Evolutionary conservation across 1,139 yeast species (phyloP).

Genomic region (Meyerozyma guilliermondii): DNA sequence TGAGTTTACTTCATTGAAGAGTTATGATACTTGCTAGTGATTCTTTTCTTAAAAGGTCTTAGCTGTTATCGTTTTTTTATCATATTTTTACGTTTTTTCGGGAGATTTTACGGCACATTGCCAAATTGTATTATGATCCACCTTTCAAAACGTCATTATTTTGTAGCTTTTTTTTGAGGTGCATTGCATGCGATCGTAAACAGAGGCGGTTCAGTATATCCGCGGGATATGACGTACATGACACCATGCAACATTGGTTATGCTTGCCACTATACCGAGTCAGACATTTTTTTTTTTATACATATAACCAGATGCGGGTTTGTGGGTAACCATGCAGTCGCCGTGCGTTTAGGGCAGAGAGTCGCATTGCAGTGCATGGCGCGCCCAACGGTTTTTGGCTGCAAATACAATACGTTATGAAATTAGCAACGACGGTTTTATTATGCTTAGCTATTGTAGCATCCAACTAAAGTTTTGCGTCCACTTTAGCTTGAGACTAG

Average conservation of each 20-base stretch:
- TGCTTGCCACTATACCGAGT: neutral
- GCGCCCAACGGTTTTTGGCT: slow-evolving; percentile 1
- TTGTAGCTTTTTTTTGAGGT: too few relatives aligned
- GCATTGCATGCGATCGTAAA: too few relatives aligned
- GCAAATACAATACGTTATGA: neutral
- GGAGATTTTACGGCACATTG: too few relatives aligned
- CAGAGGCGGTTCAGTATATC: too few relatives aligned
- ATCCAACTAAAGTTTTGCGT: slow-evolving; percentile 12
- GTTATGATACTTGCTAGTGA: too few relatives aligned
- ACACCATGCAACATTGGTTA: neutral
- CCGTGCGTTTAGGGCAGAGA: neutral
- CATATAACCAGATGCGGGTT: too few relatives aligned
- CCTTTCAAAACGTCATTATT: too few relatives aligned
- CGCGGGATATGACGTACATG: neutral
- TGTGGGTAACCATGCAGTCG: neutral
- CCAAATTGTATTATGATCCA: too few relatives aligned
- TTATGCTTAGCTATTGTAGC: slow-evolving; percentile 1
- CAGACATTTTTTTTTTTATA: neutral
- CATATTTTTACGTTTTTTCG: too few relatives aligned
- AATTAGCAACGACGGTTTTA: neutral
- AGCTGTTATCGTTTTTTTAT: too few relatives aligned
- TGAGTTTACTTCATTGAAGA: too few relatives aligned
- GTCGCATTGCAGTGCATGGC: neutral
- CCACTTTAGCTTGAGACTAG: slow-evolving; percentile 19
- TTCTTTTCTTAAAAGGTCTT: too few relatives aligned